Percentiles rank a stretch among this genome's conserved stretches.
phyloP scores from a whole-genome alignment of 768 basidiomycete species.

The Mycena olivaceomarginata region DNA sequence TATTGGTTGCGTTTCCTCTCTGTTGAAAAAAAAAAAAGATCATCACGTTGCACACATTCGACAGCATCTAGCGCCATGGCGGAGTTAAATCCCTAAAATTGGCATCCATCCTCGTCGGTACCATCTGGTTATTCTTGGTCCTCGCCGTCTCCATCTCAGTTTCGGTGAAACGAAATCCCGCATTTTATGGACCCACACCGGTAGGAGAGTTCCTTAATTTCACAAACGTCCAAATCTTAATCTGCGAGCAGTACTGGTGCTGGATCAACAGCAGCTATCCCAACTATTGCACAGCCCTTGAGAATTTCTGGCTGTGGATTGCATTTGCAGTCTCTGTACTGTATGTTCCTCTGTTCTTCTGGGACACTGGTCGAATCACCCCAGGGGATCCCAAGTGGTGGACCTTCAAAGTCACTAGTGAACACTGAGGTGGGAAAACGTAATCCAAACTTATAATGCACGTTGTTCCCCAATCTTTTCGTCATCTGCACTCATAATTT shows the following conservation, averaged over 20 bases:
- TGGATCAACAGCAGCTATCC: slow-evolving; percentile 40
- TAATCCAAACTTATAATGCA: slow-evolving; percentile 10
- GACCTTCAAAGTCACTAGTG: slow-evolving; percentile 23
- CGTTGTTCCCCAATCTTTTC: neutral
- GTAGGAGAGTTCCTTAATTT: neutral
- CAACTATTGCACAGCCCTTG: slow-evolving; percentile 26
- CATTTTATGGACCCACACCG: slow-evolving; percentile 37
- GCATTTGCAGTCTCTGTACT: slow-evolving; percentile 23
- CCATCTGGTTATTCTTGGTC: slow-evolving; percentile 29
- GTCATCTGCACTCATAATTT: neutral
- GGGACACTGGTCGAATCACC: neutral
- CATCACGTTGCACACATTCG: slow-evolving; percentile 31
- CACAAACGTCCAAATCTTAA: neutral
- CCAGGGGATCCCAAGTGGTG: slow-evolving; percentile 33
- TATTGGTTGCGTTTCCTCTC: neutral
- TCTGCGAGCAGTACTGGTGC: slow-evolving; percentile 33
- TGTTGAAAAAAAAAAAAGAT: too few species aligned
- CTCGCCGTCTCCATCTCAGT: slow-evolving; percentile 12
- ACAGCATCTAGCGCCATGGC: slow-evolving; percentile 24
- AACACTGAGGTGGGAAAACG: too few species aligned
- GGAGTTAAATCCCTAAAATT: slow-evolving; percentile 6
- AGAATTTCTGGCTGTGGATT: slow-evolving; percentile 42
- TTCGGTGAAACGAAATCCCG: neutral
- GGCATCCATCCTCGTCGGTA: slow-evolving; percentile 15
- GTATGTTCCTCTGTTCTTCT: slow-evolving; percentile 37